These are phyloP conservation scores for Sordaria brevicollis DNA, from an alignment of 495 filamentous ascomycete species.

Conservation along the genomic window DNA sequence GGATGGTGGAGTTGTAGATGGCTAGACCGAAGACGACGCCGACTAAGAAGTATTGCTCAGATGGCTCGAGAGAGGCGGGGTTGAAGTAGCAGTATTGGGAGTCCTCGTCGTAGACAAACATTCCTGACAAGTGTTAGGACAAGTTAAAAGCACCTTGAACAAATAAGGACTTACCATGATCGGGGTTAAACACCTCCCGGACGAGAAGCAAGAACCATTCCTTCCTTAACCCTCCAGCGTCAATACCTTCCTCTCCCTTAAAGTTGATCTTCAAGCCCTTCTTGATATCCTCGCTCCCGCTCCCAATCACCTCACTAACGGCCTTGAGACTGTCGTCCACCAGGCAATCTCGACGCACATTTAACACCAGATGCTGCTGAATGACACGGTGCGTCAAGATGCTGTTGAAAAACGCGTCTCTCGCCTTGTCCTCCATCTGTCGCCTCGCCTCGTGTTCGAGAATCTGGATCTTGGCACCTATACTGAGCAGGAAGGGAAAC, in stretches of 20 bases:
- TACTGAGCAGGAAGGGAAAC: conserved; percentile 88
- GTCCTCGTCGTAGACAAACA: conserved; percentile 93
- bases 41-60: conserved; percentile 88
- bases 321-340: conserved; percentile 83
- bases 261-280: conserved; percentile 87
- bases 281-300: conserved; percentile 80
- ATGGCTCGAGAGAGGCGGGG: conserved; percentile 80
- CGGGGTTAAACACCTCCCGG: conserved; percentile 83
- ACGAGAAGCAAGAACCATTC: conserved; percentile 94
- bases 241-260: conserved; percentile 79
- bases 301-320: conserved; percentile 80
- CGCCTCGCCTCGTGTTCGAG: conserved; percentile 82
- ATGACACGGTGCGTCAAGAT: conserved; percentile 64
- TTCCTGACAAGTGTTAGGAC: conserved; percentile 38
- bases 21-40: conserved; percentile 82
- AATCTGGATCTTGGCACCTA: conserved; percentile 89
- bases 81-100: conserved; percentile 95
- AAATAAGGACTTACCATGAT: conserved; percentile 56
- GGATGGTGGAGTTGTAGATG: conserved; percentile 94
- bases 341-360: conserved; percentile 75
- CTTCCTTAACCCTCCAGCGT: conserved; percentile 85
- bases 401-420: conserved; percentile 86
- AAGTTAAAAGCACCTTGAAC: not conserved
- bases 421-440: conserved; percentile 84
- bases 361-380: conserved; percentile 71